These are phyloP conservation scores for Huntiella omanensis DNA, from an alignment of 2,329 filamentous ascomycete genomes.

Conservation along the genomic window DNA sequence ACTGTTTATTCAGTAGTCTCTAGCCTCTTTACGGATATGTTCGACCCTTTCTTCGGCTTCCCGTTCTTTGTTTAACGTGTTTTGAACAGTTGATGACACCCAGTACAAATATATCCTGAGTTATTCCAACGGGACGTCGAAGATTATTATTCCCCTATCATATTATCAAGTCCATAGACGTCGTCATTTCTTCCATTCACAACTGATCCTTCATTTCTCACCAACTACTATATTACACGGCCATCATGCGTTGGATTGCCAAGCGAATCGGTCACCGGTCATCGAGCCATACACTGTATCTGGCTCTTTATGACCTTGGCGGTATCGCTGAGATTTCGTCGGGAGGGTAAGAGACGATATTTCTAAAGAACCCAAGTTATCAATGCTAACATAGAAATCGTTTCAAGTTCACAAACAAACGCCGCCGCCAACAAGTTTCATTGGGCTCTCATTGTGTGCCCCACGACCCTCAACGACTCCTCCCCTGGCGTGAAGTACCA, in stretches of 20 bases:
- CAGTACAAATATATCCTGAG: too few relatives aligned
- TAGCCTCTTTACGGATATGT: too few relatives aligned
- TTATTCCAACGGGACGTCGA: background rate
- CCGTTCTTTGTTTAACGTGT: too few relatives aligned
- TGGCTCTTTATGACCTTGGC: slow-evolving; percentile 5
- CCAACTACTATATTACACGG: too few relatives aligned
- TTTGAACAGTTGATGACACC: too few relatives aligned
- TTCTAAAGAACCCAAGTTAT: background rate
- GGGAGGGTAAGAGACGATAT: background rate
- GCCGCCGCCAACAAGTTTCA: background rate
- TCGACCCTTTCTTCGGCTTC: too few relatives aligned
- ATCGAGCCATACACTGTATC: slow-evolving; percentile 6
- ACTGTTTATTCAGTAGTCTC: too few relatives aligned
- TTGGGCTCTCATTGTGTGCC: slow-evolving; percentile 7
- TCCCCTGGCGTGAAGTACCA: slow-evolving; percentile 5
- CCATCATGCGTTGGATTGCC: slow-evolving; percentile 8
- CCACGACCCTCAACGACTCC: background rate
- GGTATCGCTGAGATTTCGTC: background rate
- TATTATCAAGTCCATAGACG: background rate
- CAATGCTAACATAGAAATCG: too few relatives aligned
- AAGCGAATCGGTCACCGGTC: slow-evolving; percentile 2
- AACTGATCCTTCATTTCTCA: background rate
- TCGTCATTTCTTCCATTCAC: background rate
- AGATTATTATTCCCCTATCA: slow-evolving; percentile 2
- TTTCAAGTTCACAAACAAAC: too few relatives aligned